Conservation (phyloP, 257 asterid species). For the Linderniella brevidens region DNA sequence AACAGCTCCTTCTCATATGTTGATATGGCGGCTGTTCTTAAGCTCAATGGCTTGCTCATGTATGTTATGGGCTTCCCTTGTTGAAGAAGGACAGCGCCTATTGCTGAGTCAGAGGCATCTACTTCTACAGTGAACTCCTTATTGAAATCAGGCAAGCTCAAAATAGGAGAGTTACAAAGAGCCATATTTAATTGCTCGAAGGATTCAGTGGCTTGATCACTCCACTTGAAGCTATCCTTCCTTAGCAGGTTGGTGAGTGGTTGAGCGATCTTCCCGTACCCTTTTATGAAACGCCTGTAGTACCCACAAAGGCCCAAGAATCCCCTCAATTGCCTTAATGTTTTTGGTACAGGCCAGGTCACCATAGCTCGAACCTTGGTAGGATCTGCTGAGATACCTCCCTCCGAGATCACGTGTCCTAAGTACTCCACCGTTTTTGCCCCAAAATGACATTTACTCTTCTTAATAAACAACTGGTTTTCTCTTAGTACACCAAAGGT, state of each 20-base stretch:
- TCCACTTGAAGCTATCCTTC: background rate
- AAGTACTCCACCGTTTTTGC: background rate
- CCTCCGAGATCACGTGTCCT: background rate
- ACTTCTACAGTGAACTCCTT: background rate
- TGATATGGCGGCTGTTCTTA: background rate
- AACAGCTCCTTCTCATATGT: conserved; percentile 4
- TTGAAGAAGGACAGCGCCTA: conserved; percentile 4
- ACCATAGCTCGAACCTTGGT: background rate
- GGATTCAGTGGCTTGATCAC: background rate
- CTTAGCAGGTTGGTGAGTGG: background rate
- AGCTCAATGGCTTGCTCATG: background rate
- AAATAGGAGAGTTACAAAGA: background rate
- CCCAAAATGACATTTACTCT: background rate
- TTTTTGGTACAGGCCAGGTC: background rate
- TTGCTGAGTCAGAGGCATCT: background rate
- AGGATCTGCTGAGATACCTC: background rate
- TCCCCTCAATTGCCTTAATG: background rate
- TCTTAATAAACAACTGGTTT: background rate
- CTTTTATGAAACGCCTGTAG: background rate
- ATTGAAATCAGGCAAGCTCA: background rate
- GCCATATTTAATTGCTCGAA: background rate
- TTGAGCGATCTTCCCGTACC: background rate
- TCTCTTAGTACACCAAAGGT: background rate
- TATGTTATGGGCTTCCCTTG: background rate
- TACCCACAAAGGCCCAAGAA: background rate